Evolutionary conservation across 352 stramenopile genomes (phyloP).

Genomic region (Globisporangium echinulatum): DNA sequence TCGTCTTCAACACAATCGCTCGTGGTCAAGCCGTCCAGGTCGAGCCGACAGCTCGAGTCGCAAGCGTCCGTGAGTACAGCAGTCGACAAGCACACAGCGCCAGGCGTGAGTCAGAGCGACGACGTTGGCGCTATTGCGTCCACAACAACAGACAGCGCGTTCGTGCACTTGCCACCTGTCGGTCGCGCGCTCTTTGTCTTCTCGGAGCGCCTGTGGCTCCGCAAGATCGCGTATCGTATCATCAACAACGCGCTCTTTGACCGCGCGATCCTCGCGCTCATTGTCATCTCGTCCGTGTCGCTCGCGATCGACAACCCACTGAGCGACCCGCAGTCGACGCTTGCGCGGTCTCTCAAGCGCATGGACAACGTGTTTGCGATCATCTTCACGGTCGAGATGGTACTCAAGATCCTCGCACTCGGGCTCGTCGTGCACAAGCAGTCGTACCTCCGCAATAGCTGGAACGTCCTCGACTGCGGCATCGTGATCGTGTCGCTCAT

Average conservation of each 20-base stretch:
- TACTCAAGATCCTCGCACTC: constrained; percentile 85
- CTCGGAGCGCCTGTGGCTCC: constrained; percentile 27
- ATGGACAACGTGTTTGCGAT: constrained; percentile 74
- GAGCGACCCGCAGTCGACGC: constrained; percentile 32
- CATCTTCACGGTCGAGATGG: constrained; percentile 86
- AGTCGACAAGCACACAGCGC: not conserved
- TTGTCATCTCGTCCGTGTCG: constrained; percentile 74
- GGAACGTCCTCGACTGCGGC: constrained; percentile 87
- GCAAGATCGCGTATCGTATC: constrained; percentile 31
- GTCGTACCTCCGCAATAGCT: constrained; percentile 78
- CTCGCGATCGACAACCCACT: constrained; percentile 87
- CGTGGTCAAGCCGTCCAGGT: not conserved
- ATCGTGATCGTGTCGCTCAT: constrained; percentile 85
- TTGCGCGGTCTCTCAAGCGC: constrained; percentile 37
- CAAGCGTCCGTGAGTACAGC: not conserved
- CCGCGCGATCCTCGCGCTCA: constrained; percentile 71
- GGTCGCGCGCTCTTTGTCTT: constrained; percentile 49
- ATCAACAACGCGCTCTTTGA: constrained; percentile 78
- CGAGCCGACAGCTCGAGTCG: not conserved
- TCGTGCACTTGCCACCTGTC: constrained; percentile 11
- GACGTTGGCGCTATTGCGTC: too few relatives aligned
- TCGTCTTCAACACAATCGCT: not conserved
- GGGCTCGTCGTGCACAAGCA: constrained; percentile 61
- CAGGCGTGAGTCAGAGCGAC: not conserved
- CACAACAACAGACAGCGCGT: constrained; percentile 1